Base-by-base conservation (phyloP, 2,329 filamentous ascomycete species). In the Alternaria angustiovoidea region DNA sequence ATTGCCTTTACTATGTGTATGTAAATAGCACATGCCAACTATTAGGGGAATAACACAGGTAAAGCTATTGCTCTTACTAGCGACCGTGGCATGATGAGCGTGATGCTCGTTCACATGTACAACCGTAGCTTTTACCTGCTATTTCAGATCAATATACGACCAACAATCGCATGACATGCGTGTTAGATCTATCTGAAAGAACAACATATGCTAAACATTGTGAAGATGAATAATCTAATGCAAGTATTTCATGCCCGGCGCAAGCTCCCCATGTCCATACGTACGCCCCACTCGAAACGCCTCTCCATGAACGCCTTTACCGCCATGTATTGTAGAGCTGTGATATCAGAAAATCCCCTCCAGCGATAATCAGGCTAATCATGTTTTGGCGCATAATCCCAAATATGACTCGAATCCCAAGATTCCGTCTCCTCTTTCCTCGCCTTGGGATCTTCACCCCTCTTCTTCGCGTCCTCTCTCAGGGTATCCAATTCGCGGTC, bases 401-500 rank as follows among this genome's bases (percentile, higher is more conserved):
- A 78, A 28, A 78, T 77, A 41, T 75, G 71, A 22, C 52, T 64
- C 26, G 70, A 74, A 55, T 78, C 74, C 41, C 65, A 78, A 30
- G 60, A 66, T 65, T 78, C 76, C 14, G 70, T 78, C 62, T 78
- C 76, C 48, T 75, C 72, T 26, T 65, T 67, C 38, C 75, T 65
- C 30, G 58, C 59, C 52, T 72, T 69, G 2, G 69, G 68, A 51
- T 76, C 71, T n/a, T 78, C 66, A 1, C 77, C 77, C 39, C 76
- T 68, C 64, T 75, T 71, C 52, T 67, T 68, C 6, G 77, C 77
- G 6, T 73, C 75, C 0, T 70, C 68, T 53, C 75, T 65, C 55
- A 70, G 51, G 39, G 52, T 51, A 38, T 75, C 70, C 61, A 79
- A 59, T 58, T 73, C 72, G 1, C 14, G 16, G 54, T 78, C 75